Base-by-base conservation (phyloP, 2,329 filamentous ascomycete species). In the Neonectria hederae region DNA sequence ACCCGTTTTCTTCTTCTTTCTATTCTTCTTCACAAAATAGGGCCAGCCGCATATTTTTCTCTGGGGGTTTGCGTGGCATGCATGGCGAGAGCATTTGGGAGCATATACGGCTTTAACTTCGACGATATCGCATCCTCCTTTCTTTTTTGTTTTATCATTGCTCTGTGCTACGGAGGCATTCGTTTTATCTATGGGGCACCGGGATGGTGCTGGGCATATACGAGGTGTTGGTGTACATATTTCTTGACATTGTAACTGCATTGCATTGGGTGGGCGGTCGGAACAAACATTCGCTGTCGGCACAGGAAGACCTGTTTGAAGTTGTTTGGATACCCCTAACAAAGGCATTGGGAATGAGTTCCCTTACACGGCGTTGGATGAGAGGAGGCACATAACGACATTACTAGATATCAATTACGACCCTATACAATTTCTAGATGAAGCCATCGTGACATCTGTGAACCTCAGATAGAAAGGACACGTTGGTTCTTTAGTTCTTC, bases 311-410 rank as follows among this genome's bases (percentile, higher is more conserved):
- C 68, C 53, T 67, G 54, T 65, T 71, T 69, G 65, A 63, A 66
- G 68, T 69, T 69, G 66, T 69, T 74, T 74, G 74, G 72, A 79
- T 78, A 77, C 75, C 75, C 76, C 69, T 72, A 71, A 68, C 66
- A 73, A 68, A 68, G 65, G 73, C 70, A 75, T 71, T 70, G 69
- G 70, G 67, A 73, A 62, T 65, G 69, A 67, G 60, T 65, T 57
- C 69, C 59, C 62, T 59, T 67, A 62, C 69, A 72, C 52, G 76
- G 72, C 71, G 72, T 76, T 74, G 68, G 65, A 63, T 66, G 66
- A 70, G 58, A 69, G 67, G 59, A 55, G 51, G 65, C 59, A 56
- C 63, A 74, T 72, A 67, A 74, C 72, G 65, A 71, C 59, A 70
- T 60, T 62, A 65, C 54, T 66, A 68, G 60, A 65, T 68, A 72